Evolutionary conservation across 2,329 filamentous ascomycete genomes (phyloP), one percentile per base, ranked within the genome.

Genomic region (Trichophyton equinum): DNA sequence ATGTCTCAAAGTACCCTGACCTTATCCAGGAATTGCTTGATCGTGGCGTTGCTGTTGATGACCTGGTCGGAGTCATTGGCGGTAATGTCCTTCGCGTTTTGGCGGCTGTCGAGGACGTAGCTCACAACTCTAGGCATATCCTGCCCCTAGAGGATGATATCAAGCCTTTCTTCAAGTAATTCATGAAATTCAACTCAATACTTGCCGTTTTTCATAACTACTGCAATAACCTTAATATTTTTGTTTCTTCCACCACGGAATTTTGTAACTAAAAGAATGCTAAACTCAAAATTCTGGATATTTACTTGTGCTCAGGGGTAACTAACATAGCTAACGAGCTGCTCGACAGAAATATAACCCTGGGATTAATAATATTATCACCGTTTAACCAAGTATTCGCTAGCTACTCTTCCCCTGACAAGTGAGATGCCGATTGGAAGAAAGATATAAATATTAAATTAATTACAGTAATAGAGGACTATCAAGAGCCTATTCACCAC

Each of bases 1-100:
- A 96, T 71, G 90, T 96, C 6, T 85, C 85, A 56, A 89, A 89
- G 70, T 95, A 87, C 68, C 91, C 91, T 0, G 82, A 86, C 61
- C 75, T 96, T 51, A 82, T 96, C 7, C 84, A 83, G 2, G 88
- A 90, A 73, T 73, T 96, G 62, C 75, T 96, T 65, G 78, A 78
- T 56, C 81, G 85, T 46, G 90, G 89, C 0, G 81, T 96, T 3
- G 87, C 83, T 44, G 88, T 94, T 63, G 74, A 78, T 33, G 85
- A 96, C 71, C 87, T 82, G 1, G 81, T 77, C n/a, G 91, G 90
- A 73, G 77, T 96, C 7, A 87, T 85, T 0, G 91, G 91, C 0
- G 82, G 85, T 2, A 96, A 96, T 71, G 65, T 96, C 2, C 73
- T 96, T 61, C 82, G 91, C 20, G 91, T 96, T 4, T 95, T 91